Evolutionary conservation across 2,329 filamentous ascomycete species (phyloP), one percentile per base, ranked within the genome.

Genomic region (Aurifilum marmelostoma): DNA sequence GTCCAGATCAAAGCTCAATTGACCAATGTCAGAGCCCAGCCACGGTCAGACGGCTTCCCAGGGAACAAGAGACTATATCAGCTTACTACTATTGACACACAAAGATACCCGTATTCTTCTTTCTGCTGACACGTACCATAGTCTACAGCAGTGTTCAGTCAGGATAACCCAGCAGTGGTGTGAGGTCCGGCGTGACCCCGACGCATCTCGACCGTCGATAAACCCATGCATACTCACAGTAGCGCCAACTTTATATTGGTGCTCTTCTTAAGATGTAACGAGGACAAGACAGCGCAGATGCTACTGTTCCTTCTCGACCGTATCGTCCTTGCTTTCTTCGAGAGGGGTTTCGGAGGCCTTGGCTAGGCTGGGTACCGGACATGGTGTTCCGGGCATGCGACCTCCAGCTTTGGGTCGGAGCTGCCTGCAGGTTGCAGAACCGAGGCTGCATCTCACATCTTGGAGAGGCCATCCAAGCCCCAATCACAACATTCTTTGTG

Each of bases 1-100:
- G 39, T 7, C 24, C 62, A 34, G 21, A 43, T n/a, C 58, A 62
- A 16, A 58, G 43, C 32, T 29, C 50, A 32, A 62, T 61, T 62
- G 59, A 62, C 58, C 58, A 62, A 67, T 62, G 29, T 27, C n/a
- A 50, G 43, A 29, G 41, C 41, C 34, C 14, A 52, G 11, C 21
- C 43, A 29, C 24, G 3, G 8, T 63, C 43, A 27, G 27, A 63
- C 41, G 32, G 9, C 16, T 8, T 29, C 56, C 14, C 32, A 37
- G 8, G n/a, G 56, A 59, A 34, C 34, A 4, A 34, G 4, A 4
- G 21, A 37, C 32, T 47, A 47, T 47, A 47, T 47, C 43, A 47
- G 3, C 21, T 37, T 37, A 37, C 29, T 32, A 59, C 29, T 29
- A n/a, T 29, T 56, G 52, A 56, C 52, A 56, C n/a, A 50, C 21